phyloP scores from a whole-genome alignment of 371 early-diverging fungal genomes.

The Phascolomyces articulosus region DNA sequence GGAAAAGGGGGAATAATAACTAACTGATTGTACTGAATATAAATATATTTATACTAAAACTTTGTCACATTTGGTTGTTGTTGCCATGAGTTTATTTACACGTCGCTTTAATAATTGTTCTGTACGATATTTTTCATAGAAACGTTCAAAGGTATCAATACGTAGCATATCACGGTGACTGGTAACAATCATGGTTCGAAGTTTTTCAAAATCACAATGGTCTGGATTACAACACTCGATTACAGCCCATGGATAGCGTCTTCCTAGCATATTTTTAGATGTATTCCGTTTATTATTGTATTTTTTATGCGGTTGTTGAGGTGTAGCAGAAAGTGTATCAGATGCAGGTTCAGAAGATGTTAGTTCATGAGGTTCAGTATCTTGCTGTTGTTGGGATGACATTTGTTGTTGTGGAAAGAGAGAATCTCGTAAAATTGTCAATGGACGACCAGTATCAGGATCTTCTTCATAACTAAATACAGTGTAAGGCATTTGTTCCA shows the following conservation, averaged over 20 bases:
- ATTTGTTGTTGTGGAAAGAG: too few relatives aligned
- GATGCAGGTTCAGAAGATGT: background rate
- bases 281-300: background rate
- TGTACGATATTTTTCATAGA: slow-evolving; percentile 90
- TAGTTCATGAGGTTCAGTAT: background rate
- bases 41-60: background rate
- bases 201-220: slow-evolving; percentile 78
- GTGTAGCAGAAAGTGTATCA: too few relatives aligned
- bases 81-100: slow-evolving; percentile 19
- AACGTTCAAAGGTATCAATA: slow-evolving; percentile 81
- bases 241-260: slow-evolving; percentile 97
- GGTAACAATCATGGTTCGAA: slow-evolving; percentile 54
- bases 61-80: background rate
- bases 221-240: slow-evolving; percentile 84
- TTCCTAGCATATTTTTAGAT: slow-evolving; percentile 61
- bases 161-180: slow-evolving; percentile 83
- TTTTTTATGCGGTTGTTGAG: background rate
- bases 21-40: background rate
- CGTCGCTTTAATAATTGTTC: slow-evolving; percentile 65
- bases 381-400: too few relatives aligned
- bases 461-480: slow-evolving; percentile 74
- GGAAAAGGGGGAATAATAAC: too few relatives aligned
- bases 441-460: slow-evolving; percentile 32
- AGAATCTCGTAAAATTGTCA: slow-evolving; percentile 10
- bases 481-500: slow-evolving; percentile 66